Conservation (phyloP, 495 filamentous ascomycete genomes). For the Penicillium fimorum region DNA sequence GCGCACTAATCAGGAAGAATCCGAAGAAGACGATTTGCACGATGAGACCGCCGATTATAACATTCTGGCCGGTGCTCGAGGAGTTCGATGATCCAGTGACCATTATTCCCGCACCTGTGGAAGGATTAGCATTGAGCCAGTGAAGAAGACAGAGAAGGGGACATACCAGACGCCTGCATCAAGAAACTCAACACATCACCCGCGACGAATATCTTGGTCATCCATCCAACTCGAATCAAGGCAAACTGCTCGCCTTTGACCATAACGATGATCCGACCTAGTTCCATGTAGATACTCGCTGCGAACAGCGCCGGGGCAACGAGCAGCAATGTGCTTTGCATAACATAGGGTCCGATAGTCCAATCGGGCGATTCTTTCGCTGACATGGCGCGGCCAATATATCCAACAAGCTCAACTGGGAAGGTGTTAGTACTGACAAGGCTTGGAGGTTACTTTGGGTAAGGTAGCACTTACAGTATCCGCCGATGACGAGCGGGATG, state of each 20-base stretch:
- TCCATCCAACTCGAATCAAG: constrained; percentile 40
- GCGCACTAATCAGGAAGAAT: constrained; percentile 47
- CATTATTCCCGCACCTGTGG: constrained; percentile 31
- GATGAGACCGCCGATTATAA: constrained; percentile 47
- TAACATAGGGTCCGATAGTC: constrained; percentile 42
- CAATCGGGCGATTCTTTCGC: constrained; percentile 26
- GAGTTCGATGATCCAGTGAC: constrained; percentile 7
- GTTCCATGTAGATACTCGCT: constrained; percentile 57
- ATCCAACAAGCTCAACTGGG: constrained; percentile 41
- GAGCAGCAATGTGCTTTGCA: constrained; percentile 47
- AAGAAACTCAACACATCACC: constrained; percentile 43
- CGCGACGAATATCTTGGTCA: constrained; percentile 46
- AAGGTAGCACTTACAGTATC: constrained; percentile 42
- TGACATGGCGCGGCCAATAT: constrained; percentile 34
- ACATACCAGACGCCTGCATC: constrained; percentile 26
- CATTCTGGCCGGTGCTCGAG: constrained; percentile 20
- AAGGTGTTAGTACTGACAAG: not conserved
- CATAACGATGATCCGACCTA: constrained; percentile 47
- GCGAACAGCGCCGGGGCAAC: constrained; percentile 52
- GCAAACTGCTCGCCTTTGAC: constrained; percentile 39
- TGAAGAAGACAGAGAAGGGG: not conserved
- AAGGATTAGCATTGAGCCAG: not conserved
- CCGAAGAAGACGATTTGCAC: constrained; percentile 55
- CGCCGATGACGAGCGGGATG: constrained; percentile 52
- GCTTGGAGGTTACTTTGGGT: not conserved